A percentile compares a stretch with the other conserved stretches of the same genome.
Conservation (phyloP, 2,329 filamentous ascomycete genomes). For the Orbilia javanica region DNA sequence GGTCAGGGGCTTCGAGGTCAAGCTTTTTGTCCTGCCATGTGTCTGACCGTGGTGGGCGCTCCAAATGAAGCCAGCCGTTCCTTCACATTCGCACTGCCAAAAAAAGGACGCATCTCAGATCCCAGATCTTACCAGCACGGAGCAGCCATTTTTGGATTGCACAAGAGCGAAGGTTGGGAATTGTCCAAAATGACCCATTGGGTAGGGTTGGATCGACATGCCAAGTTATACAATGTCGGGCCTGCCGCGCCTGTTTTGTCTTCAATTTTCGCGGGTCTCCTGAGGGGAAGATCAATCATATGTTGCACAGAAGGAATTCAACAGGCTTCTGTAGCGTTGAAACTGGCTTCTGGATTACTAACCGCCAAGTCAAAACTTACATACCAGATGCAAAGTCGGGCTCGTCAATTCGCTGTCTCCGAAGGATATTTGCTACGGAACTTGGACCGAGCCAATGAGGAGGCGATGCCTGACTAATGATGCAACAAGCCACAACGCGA, state of each 20-base stretch:
- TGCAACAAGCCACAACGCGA: constrained; percentile 34
- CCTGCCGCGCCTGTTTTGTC: not conserved
- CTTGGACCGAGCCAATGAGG: not conserved
- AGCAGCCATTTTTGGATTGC: not conserved
- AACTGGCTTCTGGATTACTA: not conserved
- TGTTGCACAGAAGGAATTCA: not conserved
- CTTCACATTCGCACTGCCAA: constrained; percentile 10
- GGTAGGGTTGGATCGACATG: not conserved
- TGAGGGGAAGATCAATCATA: not conserved
- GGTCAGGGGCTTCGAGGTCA: constrained; percentile 39
- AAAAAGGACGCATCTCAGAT: not conserved
- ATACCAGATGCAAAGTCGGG: not conserved
- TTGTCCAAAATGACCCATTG: not conserved
- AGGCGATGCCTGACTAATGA: constrained; percentile 24
- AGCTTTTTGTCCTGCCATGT: constrained; percentile 25
- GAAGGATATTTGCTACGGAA: constrained; percentile 4
- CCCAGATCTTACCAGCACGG: constrained; percentile 4
- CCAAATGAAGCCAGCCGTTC: not conserved
- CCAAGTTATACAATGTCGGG: not conserved
- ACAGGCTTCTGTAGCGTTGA: not conserved
- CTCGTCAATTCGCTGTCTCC: constrained; percentile 19
- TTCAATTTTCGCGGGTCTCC: not conserved
- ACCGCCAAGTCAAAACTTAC: not conserved
- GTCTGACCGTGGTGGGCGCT: not conserved
- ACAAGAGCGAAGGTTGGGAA: not conserved